Conservation (phyloP, 2,329 filamentous ascomycete genomes). For the Talaromyces atroroseus region DNA sequence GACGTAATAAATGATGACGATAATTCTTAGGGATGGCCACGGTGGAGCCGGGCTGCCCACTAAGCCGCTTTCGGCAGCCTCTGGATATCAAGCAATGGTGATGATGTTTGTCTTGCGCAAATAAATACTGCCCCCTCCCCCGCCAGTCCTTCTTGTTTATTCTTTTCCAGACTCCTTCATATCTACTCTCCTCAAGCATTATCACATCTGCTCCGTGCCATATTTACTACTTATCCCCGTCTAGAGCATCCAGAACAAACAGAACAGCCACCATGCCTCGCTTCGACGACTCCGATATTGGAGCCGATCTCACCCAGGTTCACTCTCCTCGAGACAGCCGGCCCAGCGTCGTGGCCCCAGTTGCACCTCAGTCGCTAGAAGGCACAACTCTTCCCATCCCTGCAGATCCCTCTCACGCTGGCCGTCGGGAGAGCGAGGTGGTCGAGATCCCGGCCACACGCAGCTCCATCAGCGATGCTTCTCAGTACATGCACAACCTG, state of each 20-base stretch:
- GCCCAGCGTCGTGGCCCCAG: conserved; percentile 15
- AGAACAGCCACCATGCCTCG: conserved; percentile 51
- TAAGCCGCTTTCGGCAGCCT: conserved; percentile 14
- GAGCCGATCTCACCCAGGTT: conserved; percentile 30
- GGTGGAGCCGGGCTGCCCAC: conserved; percentile 24
- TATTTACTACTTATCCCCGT: no score
- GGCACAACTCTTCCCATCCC: conserved; percentile 34
- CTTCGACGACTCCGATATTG: conserved; percentile 55
- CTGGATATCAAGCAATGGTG: conserved; percentile 8
- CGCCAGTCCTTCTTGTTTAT: not conserved
- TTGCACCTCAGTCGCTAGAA: conserved; percentile 17
- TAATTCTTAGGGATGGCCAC: conserved; percentile 35
- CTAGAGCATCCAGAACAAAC: not conserved
- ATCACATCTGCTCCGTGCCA: no score
- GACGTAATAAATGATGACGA: conserved; percentile 24
- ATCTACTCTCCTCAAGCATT: not conserved
- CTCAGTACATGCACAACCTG: conserved; percentile 67
- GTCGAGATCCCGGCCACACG: conserved; percentile 66
- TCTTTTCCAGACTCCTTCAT: not conserved
- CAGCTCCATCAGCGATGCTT: conserved; percentile 62
- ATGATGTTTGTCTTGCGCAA: not conserved
- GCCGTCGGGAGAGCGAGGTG: conserved; percentile 41
- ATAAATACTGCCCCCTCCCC: conserved; percentile 1
- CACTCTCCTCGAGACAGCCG: conserved; percentile 25
- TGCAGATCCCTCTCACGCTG: conserved; percentile 26